Conservation (phyloP, 2,329 filamentous ascomycete genomes). For the Fusarium sp. region DNA sequence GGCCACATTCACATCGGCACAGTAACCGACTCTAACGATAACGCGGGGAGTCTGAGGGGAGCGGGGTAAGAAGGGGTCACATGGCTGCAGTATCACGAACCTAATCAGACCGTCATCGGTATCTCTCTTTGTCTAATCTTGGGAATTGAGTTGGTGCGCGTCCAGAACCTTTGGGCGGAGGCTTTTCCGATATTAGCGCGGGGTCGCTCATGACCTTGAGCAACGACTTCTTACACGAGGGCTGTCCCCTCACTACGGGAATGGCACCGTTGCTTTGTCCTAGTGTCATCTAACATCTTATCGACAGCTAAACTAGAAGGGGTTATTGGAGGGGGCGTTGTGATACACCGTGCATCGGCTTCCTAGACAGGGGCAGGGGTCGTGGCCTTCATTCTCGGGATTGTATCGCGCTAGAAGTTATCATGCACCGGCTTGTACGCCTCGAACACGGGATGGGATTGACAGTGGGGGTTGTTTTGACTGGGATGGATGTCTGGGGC, state of each 20-base stretch:
- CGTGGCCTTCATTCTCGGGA: neutral
- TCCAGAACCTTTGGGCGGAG: conserved; percentile 22
- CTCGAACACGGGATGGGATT: neutral
- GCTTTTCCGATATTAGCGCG: conserved; percentile 28
- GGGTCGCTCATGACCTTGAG: neutral
- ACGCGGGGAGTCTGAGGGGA: conserved; percentile 36
- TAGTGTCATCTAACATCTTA: conserved; percentile 11
- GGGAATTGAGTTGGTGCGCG: neutral
- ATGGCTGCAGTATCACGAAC: conserved; percentile 21
- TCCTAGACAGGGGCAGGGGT: conserved; percentile 10
- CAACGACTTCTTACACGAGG: conserved; percentile 2
- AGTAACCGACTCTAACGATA: conserved; percentile 28
- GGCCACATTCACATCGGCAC: conserved; percentile 26
- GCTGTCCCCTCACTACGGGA: conserved; percentile 14
- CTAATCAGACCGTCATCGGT: conserved; percentile 20
- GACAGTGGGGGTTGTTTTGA: neutral
- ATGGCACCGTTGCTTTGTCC: conserved; percentile 28
- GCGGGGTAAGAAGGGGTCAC: conserved; percentile 36
- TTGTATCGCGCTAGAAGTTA: conserved; percentile 21
- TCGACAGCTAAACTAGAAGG: conserved; percentile 15
- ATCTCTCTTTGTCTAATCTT: conserved; percentile 3
- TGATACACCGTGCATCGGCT: conserved; percentile 20
- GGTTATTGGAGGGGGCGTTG: conserved; percentile 2
- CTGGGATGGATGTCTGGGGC: neutral
- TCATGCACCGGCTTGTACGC: conserved; percentile 4